Evolutionary conservation across 2,329 filamentous ascomycete genomes (phyloP).

Genomic region (Didymella pinodella): DNA sequence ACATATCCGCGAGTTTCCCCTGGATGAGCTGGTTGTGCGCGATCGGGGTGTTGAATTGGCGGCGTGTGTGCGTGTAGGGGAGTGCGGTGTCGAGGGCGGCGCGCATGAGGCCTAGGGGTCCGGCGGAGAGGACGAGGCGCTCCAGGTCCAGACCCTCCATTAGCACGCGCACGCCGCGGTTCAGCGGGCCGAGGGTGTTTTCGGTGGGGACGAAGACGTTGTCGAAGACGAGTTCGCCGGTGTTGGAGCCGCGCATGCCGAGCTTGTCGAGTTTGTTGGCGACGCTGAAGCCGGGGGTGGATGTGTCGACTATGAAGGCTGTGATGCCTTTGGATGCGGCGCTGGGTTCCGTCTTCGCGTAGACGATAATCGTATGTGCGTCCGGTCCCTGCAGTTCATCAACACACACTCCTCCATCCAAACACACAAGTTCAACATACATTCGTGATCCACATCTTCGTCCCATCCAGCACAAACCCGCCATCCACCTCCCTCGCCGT

Average conservation of each 20-base stretch:
- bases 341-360: conserved; percentile 88
- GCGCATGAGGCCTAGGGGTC: conserved; percentile 94
- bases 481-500: conserved; percentile 81
- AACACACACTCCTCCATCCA: background rate
- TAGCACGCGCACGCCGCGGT: conserved; percentile 85
- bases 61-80: conserved; percentile 87
- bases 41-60: conserved; percentile 86
- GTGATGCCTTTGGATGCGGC: conserved; percentile 90
- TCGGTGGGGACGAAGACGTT: conserved; percentile 85
- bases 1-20: conserved; percentile 95
- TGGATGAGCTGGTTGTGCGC: conserved; percentile 94
- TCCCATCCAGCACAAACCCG: conserved; percentile 84
- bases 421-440: conserved; percentile 50
- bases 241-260: conserved; percentile 97
- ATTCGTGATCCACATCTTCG: conserved; percentile 99
- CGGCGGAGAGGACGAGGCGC: conserved; percentile 87
- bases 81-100: conserved; percentile 83
- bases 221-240: conserved; percentile 91
- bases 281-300: conserved; percentile 78
- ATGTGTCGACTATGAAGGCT: conserved; percentile 85
- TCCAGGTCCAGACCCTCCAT: conserved; percentile 98
- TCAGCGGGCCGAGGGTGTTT: conserved; percentile 80
- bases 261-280: conserved; percentile 95
- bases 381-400: conserved; percentile 71
- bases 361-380: conserved; percentile 92